Evolutionary conservation across 345 rosid species (phyloP).

Genomic region (Populus ilicifolia): DNA sequence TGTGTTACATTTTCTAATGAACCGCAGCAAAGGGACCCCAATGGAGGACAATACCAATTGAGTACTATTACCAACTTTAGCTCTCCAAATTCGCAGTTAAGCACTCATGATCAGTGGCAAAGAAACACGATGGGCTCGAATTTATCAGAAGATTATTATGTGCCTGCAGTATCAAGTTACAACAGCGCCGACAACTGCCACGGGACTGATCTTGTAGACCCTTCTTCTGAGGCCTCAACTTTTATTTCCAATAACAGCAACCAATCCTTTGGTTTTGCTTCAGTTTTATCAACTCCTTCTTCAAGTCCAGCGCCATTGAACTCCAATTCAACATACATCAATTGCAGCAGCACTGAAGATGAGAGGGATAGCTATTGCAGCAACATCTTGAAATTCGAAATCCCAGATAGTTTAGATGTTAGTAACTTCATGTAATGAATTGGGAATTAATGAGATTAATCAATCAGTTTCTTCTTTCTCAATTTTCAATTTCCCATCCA

Average conservation of each 20-base stretch:
- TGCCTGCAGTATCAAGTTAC: background rate
- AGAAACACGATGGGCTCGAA: constrained; percentile 18
- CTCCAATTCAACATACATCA: constrained; percentile 57
- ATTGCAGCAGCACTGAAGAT: constrained; percentile 51
- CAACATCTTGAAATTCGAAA: constrained; percentile 51
- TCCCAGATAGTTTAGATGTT: constrained; percentile 54
- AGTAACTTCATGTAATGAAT: constrained; percentile 29
- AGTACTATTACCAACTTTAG: constrained; percentile 4
- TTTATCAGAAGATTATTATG: constrained; percentile 31
- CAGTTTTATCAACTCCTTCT: constrained; percentile 58
- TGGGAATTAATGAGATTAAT: constrained; percentile 2
- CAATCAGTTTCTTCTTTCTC: background rate
- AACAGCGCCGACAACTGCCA: background rate
- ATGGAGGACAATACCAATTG: constrained; percentile 18
- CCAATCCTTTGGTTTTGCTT: constrained; percentile 39
- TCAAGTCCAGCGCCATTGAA: constrained; percentile 61
- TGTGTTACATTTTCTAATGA: constrained; percentile 31
- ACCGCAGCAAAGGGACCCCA: constrained; percentile 22
- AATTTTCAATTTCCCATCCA: background rate
- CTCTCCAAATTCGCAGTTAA: constrained; percentile 2
- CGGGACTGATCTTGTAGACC: constrained; percentile 30
- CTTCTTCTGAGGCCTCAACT: constrained; percentile 31
- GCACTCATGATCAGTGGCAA: constrained; percentile 3
- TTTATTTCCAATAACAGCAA: constrained; percentile 28
- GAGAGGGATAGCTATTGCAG: constrained; percentile 78